Percentiles rank a stretch among this genome's conserved stretches.
Conservation (phyloP, 345 rosid species). For the Geranium brycei region DNA sequence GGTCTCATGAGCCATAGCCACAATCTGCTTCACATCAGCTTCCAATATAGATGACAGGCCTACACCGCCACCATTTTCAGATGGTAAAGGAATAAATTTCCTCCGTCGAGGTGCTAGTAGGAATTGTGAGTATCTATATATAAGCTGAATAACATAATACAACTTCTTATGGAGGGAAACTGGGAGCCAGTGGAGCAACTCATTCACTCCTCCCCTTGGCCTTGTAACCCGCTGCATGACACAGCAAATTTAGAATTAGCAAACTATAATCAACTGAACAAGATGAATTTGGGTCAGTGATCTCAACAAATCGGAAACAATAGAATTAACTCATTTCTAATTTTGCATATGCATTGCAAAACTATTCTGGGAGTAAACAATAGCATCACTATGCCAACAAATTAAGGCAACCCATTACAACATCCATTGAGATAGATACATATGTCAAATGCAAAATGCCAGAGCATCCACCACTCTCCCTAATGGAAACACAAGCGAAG, state of each 20-base stretch:
- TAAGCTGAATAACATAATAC: conserved; percentile 35
- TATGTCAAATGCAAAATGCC: too few relatives aligned
- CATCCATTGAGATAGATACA: too few relatives aligned
- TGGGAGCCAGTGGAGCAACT: conserved; percentile 92
- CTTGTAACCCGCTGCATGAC: conserved; percentile 65
- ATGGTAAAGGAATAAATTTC: conserved; percentile 21
- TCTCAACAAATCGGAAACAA: background rate
- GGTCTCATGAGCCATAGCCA: conserved; percentile 56
- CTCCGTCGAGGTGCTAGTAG: conserved; percentile 22
- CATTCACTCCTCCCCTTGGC: conserved; percentile 86
- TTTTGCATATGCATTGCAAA: background rate
- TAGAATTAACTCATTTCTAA: background rate
- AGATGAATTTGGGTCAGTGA: background rate
- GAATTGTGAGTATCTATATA: conserved; percentile 40
- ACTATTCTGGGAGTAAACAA: background rate
- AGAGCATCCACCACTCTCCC: too few relatives aligned
- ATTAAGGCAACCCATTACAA: too few relatives aligned
- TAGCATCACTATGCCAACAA: background rate
- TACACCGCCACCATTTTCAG: conserved; percentile 46
- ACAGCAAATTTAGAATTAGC: background rate
- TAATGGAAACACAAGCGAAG: too few relatives aligned
- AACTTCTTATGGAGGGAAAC: conserved; percentile 67
- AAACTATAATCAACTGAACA: background rate
- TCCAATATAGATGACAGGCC: conserved; percentile 69
- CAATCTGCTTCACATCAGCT: conserved; percentile 72